A percentile compares a stretch with the other conserved stretches of the same genome.
These are phyloP conservation scores for Anisogramma anomala DNA, from an alignment of 2,329 filamentous ascomycete genomes.

Conservation along the genomic window DNA sequence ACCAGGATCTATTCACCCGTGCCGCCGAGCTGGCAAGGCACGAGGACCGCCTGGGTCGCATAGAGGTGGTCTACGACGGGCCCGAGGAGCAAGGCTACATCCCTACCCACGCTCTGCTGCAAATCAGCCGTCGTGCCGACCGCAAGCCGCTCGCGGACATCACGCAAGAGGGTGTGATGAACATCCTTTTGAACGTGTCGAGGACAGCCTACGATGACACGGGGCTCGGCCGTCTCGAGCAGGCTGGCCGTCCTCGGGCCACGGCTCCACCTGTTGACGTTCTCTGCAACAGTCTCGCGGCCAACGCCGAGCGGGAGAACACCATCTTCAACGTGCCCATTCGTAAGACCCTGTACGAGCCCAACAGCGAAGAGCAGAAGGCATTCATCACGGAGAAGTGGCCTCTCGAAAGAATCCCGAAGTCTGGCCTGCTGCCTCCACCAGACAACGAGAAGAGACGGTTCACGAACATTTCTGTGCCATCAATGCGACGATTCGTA, in stretches of 20 bases:
- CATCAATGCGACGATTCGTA: constrained; percentile 94
- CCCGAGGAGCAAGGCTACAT: constrained; percentile 49
- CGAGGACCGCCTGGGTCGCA: constrained; percentile 48
- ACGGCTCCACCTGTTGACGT: constrained; percentile 80
- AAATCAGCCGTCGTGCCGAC: constrained; percentile 61
- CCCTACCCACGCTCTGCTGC: constrained; percentile 68
- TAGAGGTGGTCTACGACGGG: constrained; percentile 62
- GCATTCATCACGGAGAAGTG: constrained; percentile 64
- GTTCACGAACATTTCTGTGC: constrained; percentile 84
- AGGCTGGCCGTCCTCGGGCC: constrained; percentile 65
- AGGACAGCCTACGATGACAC: constrained; percentile 51
- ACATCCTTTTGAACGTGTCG: constrained; percentile 69
- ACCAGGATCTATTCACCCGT: constrained; percentile 61
- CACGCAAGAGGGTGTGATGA: constrained; percentile 60
- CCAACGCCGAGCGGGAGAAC: constrained; percentile 55
- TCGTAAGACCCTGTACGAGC: constrained; percentile 64
- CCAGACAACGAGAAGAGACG: constrained; percentile 72
- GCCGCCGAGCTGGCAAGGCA: constrained; percentile 48
- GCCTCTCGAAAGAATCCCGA: constrained; percentile 52
- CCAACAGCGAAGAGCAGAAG: constrained; percentile 53
- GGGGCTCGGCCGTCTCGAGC: constrained; percentile 68
- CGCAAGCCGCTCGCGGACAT: constrained; percentile 56
- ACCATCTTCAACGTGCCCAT: constrained; percentile 68
- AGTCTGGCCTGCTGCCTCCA: constrained; percentile 55
- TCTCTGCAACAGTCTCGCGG: constrained; percentile 56